Conservation (phyloP, 2,329 filamentous ascomycete species). For the Lecanicillium sp. region DNA sequence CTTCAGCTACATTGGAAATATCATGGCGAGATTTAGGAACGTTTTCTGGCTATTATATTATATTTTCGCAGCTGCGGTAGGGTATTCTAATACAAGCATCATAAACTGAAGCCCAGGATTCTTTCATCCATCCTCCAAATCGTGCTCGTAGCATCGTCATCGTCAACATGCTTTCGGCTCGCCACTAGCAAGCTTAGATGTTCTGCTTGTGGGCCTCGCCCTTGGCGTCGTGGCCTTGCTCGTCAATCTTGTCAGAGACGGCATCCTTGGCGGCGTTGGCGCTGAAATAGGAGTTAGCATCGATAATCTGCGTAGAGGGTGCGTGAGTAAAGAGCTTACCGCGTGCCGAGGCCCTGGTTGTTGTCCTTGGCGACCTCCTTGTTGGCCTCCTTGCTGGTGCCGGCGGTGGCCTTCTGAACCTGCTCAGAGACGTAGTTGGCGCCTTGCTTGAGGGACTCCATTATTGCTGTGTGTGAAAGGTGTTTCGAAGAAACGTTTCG, state of each 20-base stretch:
- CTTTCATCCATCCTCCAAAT: no score
- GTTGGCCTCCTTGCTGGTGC: conserved; percentile 61
- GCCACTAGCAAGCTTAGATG: conserved; percentile 21
- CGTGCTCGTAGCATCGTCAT: not conserved
- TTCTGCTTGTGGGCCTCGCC: conserved; percentile 32
- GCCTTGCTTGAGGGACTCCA: conserved; percentile 51
- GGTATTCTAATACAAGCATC: no score
- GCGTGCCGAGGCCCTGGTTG: conserved; percentile 44
- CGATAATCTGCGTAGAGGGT: not conserved
- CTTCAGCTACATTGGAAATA: no score
- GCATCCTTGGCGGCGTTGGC: conserved; percentile 42
- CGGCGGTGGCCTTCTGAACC: conserved; percentile 47
- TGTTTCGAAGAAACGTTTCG: conserved; percentile 4
- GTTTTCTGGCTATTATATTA: no score
- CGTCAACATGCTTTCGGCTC: not conserved
- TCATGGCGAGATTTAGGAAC: no score
- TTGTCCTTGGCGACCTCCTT: conserved; percentile 59
- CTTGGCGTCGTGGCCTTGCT: conserved; percentile 32
- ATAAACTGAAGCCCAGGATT: no score
- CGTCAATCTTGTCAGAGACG: conserved; percentile 36
- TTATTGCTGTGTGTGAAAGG: conserved; percentile 23
- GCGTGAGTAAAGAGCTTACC: conserved; percentile 27
- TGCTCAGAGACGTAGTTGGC: conserved; percentile 60
- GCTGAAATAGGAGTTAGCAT: conserved; percentile 20
- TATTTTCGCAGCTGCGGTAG: no score